These are phyloP conservation scores for Fusarium sp. DNA, from an alignment of 2,329 filamentous ascomycete species.

Conservation along the genomic window DNA sequence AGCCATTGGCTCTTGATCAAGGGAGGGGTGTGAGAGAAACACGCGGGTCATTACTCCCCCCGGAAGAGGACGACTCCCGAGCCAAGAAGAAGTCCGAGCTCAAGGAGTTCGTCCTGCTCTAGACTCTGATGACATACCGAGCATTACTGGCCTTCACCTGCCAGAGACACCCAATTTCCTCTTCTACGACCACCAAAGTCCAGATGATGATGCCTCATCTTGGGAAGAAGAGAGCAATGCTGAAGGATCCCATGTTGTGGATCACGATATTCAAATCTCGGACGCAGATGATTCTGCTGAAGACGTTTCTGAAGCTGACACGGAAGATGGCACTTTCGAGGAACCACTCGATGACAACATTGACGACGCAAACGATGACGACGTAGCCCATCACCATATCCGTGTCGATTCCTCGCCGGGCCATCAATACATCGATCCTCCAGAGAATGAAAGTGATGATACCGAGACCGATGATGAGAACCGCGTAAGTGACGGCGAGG, in stretches of 20 bases:
- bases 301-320: neutral
- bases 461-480: neutral
- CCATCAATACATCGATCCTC: no score
- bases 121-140: neutral
- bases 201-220: no score
- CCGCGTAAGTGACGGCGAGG: neutral
- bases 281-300: neutral
- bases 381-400: neutral
- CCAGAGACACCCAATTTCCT: neutral
- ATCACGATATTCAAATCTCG: neutral
- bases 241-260: neutral
- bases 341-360: neutral
- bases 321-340: neutral
- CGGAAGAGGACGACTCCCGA: conserved; percentile 2
- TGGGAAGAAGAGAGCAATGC: neutral
- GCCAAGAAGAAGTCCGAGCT: conserved; percentile 5
- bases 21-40: conserved; percentile 4
- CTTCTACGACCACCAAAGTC: neutral
- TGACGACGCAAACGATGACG: neutral
- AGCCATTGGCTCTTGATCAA: neutral
- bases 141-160: neutral
- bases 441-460: neutral
- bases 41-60: neutral
- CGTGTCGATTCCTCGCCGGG: neutral
- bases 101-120: neutral